Percentiles rank a stretch among this genome's conserved stretches.
Evolutionary conservation across 306 rosid species (phyloP).

Genomic region (Crotalaria pallida): DNA sequence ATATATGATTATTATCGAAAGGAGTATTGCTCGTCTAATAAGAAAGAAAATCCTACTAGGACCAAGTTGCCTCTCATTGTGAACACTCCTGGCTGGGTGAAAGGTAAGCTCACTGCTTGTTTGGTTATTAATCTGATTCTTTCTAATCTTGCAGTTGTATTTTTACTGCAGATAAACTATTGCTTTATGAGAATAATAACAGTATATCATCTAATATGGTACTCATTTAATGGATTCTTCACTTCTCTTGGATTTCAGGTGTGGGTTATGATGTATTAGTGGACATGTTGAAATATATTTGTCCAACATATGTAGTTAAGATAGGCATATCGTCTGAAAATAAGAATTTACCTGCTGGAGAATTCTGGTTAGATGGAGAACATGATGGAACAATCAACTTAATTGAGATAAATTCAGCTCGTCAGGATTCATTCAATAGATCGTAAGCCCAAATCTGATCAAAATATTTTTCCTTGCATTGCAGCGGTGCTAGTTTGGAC

Average conservation of each 20-base stretch:
- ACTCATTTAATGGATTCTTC: constrained; percentile 8
- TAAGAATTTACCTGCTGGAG: constrained; percentile 80
- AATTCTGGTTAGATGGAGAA: constrained; percentile 64
- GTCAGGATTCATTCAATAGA: constrained; percentile 60
- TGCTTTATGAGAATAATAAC: constrained; percentile 4
- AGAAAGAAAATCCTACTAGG: constrained; percentile 32
- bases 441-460: constrained; percentile 52
- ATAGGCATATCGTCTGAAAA: constrained; percentile 57
- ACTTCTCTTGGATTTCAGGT: constrained; percentile 44
- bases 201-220: neutral
- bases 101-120: constrained; percentile 45
- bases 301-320: constrained; percentile 80
- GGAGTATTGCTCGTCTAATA: constrained; percentile 31
- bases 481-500: neutral
- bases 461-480: neutral
- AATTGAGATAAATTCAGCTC: constrained; percentile 74
- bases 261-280: constrained; percentile 78
- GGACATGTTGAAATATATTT: constrained; percentile 60
- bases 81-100: constrained; percentile 97
- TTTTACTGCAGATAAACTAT: neutral
- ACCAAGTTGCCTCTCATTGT: constrained; percentile 70
- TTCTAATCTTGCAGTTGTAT: constrained; percentile 1
- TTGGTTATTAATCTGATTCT: neutral
- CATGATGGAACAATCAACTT: constrained; percentile 34
- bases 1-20: constrained; percentile 56